Evolutionary conservation across 176 grass and related monocot species (phyloP), one percentile per base, ranked within the genome.

Genomic region (Avena atlantica): DNA sequence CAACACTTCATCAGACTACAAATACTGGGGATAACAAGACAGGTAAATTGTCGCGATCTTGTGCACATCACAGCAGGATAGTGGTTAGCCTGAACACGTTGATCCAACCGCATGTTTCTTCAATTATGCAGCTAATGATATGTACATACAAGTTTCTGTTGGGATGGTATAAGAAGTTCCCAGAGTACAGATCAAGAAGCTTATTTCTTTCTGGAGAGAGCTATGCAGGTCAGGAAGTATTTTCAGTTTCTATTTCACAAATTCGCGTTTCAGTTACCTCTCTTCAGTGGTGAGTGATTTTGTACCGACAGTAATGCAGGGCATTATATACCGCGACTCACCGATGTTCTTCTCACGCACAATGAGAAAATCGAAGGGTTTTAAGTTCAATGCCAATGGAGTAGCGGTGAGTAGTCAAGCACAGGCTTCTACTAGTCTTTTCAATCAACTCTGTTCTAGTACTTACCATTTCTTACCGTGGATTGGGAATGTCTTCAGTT

Each of bases 371-470:
- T 98, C 96, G 19, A 94, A 73, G 56, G 92, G 89, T 79, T 96
- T 98, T 87, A 98, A 94, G 60, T 98, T 98, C 78, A 94, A 98
- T 25, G 88, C 96, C 82, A 96, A 96, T 87, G 96, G 93, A 91
- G 86, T 98, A 20, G 96, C 90, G 65, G 96, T 96, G 90, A 90
- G 90, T 81, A 87, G 12, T 80, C 27, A 37, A 75, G 9, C 27
- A 40, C 58, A 87, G 70, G 37, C 7, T 84, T 79, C 27, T 29
- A 29, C 20, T 7, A 62, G 25, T 53, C 7, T 86, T 6, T 82
- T 49, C 50, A 70, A 70, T 17, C 61, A 44, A 48, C 10, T 59
- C 17, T 63, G 45, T 75, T 81, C 2, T 76, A 64, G 1, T 76
- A 64, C 1, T 25, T 36, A 27, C 37, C 48, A 76, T 9, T 21